Conservation (phyloP, 139 green algal genomes). For the Protoeuglena noctilucae region DNA sequence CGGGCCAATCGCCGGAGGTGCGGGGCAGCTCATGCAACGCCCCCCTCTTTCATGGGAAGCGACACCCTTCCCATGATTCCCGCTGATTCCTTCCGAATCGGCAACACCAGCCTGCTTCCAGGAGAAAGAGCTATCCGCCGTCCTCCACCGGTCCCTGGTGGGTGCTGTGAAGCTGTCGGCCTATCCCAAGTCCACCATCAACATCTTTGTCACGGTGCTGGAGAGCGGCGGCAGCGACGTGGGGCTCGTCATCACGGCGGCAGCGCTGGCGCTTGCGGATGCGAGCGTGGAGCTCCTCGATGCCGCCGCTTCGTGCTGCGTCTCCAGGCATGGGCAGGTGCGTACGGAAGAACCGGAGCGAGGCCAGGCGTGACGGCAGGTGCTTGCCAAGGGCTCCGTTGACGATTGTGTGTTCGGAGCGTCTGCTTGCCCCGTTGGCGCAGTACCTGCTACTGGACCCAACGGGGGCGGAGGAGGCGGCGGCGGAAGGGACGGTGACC, state of each 20-base stretch:
- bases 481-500: not conserved
- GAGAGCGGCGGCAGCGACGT: not conserved
- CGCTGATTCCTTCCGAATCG: no score
- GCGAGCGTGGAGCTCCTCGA: not conserved
- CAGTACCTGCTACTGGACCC: not conserved
- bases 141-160: not conserved
- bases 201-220: not conserved
- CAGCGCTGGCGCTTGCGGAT: not conserved
- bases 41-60: no score
- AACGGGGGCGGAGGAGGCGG: not conserved
- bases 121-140: not conserved
- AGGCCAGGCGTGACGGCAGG: not conserved
- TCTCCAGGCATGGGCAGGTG: no score
- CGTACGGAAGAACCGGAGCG: not conserved
- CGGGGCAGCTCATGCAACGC: no score
- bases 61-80: no score
- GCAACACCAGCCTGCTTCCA: not conserved
- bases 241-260: not conserved
- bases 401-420: not conserved
- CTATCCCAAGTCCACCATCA: not conserved
- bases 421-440: not conserved
- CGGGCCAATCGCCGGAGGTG: not conserved
- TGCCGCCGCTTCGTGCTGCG: not conserved
- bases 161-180: not conserved
- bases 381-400: not conserved